Percentiles rank a stretch among this genome's conserved stretches.
phyloP scores from a whole-genome alignment of 2,329 filamentous ascomycete species.

The Xylariaceae sp. region DNA sequence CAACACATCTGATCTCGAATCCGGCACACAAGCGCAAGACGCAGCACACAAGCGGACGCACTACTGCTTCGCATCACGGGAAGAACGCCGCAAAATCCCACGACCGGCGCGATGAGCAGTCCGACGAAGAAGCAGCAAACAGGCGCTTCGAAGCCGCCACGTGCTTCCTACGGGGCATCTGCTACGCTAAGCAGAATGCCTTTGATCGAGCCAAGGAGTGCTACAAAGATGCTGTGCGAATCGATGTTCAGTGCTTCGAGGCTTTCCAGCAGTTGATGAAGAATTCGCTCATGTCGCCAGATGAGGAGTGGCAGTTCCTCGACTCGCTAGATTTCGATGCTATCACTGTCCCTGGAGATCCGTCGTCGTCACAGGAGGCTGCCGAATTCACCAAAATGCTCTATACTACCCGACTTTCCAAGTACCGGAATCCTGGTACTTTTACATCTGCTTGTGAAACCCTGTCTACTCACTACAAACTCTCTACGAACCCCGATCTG shows the following conservation, averaged over 20 bases:
- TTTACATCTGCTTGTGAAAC: constrained; percentile 88
- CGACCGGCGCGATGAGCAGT: constrained; percentile 37
- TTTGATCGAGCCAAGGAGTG: constrained; percentile 97
- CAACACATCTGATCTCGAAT: constrained; percentile 79
- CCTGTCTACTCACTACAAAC: constrained; percentile 89
- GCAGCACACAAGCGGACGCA: constrained; percentile 55
- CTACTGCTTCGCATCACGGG: constrained; percentile 22
- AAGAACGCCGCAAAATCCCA: constrained; percentile 27
- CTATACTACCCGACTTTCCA: constrained; percentile 92
- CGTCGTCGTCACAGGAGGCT: constrained; percentile 76
- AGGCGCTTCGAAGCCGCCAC: constrained; percentile 93
- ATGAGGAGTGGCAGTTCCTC: constrained; percentile 88
- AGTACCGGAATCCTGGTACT: constrained; percentile 84
- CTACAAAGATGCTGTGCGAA: constrained; percentile 95
- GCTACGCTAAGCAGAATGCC: constrained; percentile 95
- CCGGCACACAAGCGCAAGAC: constrained; percentile 68
- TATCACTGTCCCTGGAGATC: constrained; percentile 67
- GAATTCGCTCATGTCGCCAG: constrained; percentile 87
- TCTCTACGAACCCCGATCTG: constrained; percentile 84
- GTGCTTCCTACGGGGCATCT: constrained; percentile 92
- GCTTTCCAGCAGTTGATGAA: constrained; percentile 98
- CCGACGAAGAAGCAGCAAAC: constrained; percentile 70
- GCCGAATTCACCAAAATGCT: constrained; percentile 94
- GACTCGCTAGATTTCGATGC: constrained; percentile 89
- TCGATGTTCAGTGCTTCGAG: constrained; percentile 98